phyloP scores from a whole-genome alignment of 352 stramenopile species.

The Phytophthora capsici region DNA sequence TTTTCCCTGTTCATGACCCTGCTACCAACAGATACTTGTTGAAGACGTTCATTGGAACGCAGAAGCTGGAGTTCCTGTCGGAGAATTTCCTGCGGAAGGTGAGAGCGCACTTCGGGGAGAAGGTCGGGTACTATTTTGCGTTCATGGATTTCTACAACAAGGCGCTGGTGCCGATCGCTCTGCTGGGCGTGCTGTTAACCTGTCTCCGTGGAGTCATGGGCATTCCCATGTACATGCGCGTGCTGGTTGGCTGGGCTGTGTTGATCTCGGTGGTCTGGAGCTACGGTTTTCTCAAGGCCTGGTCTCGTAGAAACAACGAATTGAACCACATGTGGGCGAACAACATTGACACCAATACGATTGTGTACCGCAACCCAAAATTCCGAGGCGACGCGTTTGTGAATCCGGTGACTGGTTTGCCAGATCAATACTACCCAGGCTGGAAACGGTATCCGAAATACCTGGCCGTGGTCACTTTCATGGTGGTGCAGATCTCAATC shows the following conservation, averaged over 20 bases:
- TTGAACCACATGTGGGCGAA: constrained; percentile 79
- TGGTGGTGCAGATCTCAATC: constrained; percentile 83
- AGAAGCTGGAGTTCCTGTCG: constrained; percentile 72
- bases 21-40: constrained; percentile 76
- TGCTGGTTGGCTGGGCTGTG: constrained; percentile 74
- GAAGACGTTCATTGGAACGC: constrained; percentile 71
- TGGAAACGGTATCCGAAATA: constrained; percentile 85
- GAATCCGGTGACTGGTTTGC: constrained; percentile 70
- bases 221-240: constrained; percentile 83
- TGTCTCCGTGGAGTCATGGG: constrained; percentile 67
- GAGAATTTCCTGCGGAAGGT: constrained; percentile 65
- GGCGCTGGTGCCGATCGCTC: constrained; percentile 72
- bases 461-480: constrained; percentile 65
- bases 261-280: constrained; percentile 84
- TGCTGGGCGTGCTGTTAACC: constrained; percentile 74
- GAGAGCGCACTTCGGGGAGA: constrained; percentile 84
- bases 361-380: constrained; percentile 78
- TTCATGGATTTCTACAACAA: constrained; percentile 92
- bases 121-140: constrained; percentile 87
- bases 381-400: constrained; percentile 64
- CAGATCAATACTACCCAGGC: constrained; percentile 69
- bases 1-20: constrained; percentile 84
- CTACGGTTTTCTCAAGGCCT: constrained; percentile 84
- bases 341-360: constrained; percentile 66
- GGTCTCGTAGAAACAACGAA: constrained; percentile 77